A percentile compares a stretch with the other conserved stretches of the same genome.
phyloP scores from a whole-genome alignment of 2,329 filamentous ascomycete species.

The Cyanodermella asteris region DNA sequence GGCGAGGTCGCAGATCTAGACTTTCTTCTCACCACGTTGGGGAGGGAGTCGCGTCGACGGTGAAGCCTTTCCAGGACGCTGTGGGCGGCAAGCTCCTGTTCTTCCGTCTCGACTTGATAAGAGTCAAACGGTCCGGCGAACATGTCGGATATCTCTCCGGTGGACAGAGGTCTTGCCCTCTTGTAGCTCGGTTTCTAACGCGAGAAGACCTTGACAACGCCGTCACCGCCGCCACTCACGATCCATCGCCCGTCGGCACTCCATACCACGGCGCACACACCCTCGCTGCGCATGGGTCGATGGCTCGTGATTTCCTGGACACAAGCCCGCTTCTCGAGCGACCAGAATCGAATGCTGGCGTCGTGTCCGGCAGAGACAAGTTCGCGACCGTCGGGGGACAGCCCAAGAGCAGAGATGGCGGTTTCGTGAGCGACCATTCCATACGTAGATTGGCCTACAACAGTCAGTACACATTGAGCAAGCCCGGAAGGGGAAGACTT shows the following conservation, averaged over 20 bases:
- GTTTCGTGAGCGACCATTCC: slow-evolving; percentile 94
- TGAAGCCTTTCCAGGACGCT: too few species aligned
- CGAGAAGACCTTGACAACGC: slow-evolving; percentile 75
- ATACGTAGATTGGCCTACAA: slow-evolving; percentile 87
- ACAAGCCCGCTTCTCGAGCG: slow-evolving; percentile 81
- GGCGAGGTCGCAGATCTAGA: too few species aligned
- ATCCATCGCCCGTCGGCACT: slow-evolving; percentile 89
- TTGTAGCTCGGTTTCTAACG: too few species aligned
- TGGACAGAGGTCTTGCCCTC: too few species aligned
- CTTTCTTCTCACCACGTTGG: too few species aligned
- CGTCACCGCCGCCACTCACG: slow-evolving; percentile 82
- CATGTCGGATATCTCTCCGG: too few species aligned
- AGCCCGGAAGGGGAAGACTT: slow-evolving; percentile 22
- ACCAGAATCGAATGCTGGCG: slow-evolving; percentile 90
- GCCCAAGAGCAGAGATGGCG: slow-evolving; percentile 72
- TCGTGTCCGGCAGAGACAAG: slow-evolving; percentile 92
- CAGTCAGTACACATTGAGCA: neutral
- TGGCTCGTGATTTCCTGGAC: slow-evolving; percentile 89
- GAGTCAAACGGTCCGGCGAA: too few species aligned
- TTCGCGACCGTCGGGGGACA: slow-evolving; percentile 83
- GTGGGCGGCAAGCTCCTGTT: too few species aligned
- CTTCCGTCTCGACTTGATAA: too few species aligned
- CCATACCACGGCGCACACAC: slow-evolving; percentile 87
- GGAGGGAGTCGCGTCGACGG: too few species aligned
- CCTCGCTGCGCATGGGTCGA: slow-evolving; percentile 85